Evolutionary conservation across 2,329 filamentous ascomycete species (phyloP), one percentile per base, ranked within the genome.

Genomic region (Lasiodiplodia hormozganensis): DNA sequence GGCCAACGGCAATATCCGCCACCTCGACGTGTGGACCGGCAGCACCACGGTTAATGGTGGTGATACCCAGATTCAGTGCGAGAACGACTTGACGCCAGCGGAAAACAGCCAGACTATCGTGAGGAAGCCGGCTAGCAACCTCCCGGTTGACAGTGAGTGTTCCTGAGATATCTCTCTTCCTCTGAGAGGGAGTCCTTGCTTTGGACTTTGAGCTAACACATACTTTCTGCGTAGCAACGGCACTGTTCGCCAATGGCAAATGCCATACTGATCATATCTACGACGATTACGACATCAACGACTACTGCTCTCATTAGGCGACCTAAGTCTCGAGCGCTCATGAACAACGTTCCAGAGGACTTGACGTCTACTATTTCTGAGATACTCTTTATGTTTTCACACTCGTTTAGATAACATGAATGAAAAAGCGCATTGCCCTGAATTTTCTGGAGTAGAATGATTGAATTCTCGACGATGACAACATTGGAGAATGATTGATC

Each of bases 11-110:
- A 67, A 71, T 12, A 70, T 69, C 31, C 54, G 70, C 18, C 73
- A 73, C 58, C 69, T 74, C 47, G 73, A 74, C 68, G 70, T 74
- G 36, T 74, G 73, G 73, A 74, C 72, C 28, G 74, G 73, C 38
- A 64, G 47, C 21, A 70, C 47, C 47, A 53, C 31, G 1, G 40
- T 43, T 25, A 70, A 72, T 43, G 74, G 71, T 31, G 74, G 73
- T 8, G 28, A 72, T 16, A 69, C 69, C 11, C 73, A 75, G 66
- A 73, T 73, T 25, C 38, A 72, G 11, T 76, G 74, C 34, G 74
- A 76, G 58, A 69, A 73, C 28, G 52, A 65, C n/a, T 65, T 75
- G 47, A 75, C 74, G 4, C 73, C 74, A 3, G 40, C 14, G 14
- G 67, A 47, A 2, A 12, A 10, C 31, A 43, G 40, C 43, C 58